Base-by-base conservation (phyloP, 257 asterid genomes). In the Vinca minor region DNA sequence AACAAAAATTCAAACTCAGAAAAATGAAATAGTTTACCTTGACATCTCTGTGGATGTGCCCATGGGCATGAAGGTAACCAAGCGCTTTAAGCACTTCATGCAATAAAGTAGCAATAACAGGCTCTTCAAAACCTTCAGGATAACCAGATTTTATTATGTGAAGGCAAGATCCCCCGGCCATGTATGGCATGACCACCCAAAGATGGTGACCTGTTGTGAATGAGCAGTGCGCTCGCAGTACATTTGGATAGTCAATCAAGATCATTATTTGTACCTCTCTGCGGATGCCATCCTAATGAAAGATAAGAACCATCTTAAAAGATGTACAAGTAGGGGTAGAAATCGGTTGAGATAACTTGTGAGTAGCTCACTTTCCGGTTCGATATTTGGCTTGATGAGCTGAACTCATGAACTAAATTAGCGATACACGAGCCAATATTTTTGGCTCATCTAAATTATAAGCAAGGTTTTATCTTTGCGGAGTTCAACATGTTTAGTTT, bases 111-210 rank as follows among this genome's bases (percentile, higher is more conserved):
- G 97, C 96, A 59, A 93, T 93, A 45, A 87, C 95, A 66, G 96
- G 94, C 85, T 93, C 99, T 78, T 93, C 99, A 82, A 93, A 90
- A 58, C 99, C 97, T 57, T 93, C 99, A 10, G 95, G 90, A 81
- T 64, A 87, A 65, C 87, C 71, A 63, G 96, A 84, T 79, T 90
- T 93, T 75, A 93, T 89, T 60, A 93, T 93, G 80, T 93, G 99
- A 76, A 89, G 97, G 77, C 94, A 87, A 54, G 99, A 93, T 32
- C 99, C 99, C 23, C 93, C 97, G 67, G 87, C 84, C 97, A 93
- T 82, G 85, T 78, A 89, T 35, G 99, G 99, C 97, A 90, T 89
- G 74, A 93, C 97, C 68, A 93, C 96, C 99, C 99, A 93, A 67
- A 93, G 86, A 73, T 78, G 71, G 71, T 89, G 96, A 45, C 85